These are phyloP conservation scores for Astragalus membranaceus DNA, from an alignment of 306 rosid species.

Conservation along the genomic window DNA sequence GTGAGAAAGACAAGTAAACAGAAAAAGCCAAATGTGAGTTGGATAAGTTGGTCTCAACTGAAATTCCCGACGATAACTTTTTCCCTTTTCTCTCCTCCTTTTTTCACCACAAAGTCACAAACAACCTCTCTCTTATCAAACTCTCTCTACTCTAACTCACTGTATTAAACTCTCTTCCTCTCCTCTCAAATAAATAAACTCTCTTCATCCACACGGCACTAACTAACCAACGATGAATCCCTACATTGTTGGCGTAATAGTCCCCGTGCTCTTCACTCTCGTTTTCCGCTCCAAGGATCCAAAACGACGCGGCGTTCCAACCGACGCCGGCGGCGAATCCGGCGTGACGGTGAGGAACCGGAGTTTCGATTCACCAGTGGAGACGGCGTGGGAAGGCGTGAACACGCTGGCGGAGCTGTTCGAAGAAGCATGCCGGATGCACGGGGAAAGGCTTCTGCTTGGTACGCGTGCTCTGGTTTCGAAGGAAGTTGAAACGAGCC, in stretches of 20 bases:
- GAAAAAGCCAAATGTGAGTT: neutral
- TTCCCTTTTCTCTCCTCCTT: neutral
- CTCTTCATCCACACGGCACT: too few species aligned
- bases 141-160: neutral
- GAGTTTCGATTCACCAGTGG: conserved; percentile 44
- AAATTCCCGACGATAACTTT: neutral
- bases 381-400: conserved; percentile 73
- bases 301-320: conserved; percentile 55
- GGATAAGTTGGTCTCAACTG: neutral
- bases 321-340: conserved; percentile 44
- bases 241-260: conserved; percentile 52
- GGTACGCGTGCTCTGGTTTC: conserved; percentile 58
- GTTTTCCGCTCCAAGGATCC: conserved; percentile 30
- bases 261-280: conserved; percentile 66
- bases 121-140: neutral
- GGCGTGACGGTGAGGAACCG: conserved; percentile 54
- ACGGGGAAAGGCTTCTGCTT: conserved; percentile 40
- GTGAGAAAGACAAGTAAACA: too few species aligned
- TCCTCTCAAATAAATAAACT: too few species aligned
- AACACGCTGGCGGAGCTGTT: conserved; percentile 77
- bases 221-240: conserved; percentile 43
- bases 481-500: conserved; percentile 44
- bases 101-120: neutral
- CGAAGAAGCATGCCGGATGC: conserved; percentile 52
- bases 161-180: too few species aligned